Base-by-base conservation (phyloP, 805 yeast species). In the Phaffomyces antillensis region DNA sequence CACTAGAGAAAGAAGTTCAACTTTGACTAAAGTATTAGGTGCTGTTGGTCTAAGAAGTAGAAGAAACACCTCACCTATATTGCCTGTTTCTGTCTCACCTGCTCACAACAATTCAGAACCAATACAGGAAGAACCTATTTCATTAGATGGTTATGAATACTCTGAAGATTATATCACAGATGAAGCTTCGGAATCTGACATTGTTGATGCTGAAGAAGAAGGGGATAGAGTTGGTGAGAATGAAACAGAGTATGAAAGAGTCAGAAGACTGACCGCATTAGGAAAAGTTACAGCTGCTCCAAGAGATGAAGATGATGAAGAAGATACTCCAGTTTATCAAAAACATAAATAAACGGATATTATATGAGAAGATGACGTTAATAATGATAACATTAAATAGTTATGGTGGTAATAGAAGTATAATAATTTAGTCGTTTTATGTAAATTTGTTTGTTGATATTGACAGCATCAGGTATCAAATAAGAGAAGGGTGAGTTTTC, bases 231-330 rank as follows among this genome's bases (percentile, higher is more conserved):
- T 50, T 20, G 58, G 55, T 16, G 56, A 52, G 13, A 54, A 51
- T 39, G 90, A 83, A 59, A 81, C 88, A 0, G 82, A 71, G n/a
- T 77, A 79, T 23, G 90, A 84, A 59, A 72, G 76, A 45, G 67
- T 69, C 35, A 73, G 90, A 54, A 71, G 90, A 47, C 61, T 84
- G 45, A 75, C 76, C 6, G 83, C 83, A 0, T 62, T 77, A 48
- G 82, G 83, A 3, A 61, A 63, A 39, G 58, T 62, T 20, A 55
- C 64, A 7, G 68, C 64, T 8, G 68, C 65, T 4, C 62, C 66
- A 26, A 66, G 75, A 47, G 60, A 66, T 41, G 66, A 64, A 15
- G 72, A 69, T 41, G 79, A 76, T 53, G 81, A 77, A 44, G 81
- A 77, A 52, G 75, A 68, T 24, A 32, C 44, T 4, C 47, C 47